Conservation (phyloP, 2,329 filamentous ascomycete species). For the Domatiomyces globalis region DNA sequence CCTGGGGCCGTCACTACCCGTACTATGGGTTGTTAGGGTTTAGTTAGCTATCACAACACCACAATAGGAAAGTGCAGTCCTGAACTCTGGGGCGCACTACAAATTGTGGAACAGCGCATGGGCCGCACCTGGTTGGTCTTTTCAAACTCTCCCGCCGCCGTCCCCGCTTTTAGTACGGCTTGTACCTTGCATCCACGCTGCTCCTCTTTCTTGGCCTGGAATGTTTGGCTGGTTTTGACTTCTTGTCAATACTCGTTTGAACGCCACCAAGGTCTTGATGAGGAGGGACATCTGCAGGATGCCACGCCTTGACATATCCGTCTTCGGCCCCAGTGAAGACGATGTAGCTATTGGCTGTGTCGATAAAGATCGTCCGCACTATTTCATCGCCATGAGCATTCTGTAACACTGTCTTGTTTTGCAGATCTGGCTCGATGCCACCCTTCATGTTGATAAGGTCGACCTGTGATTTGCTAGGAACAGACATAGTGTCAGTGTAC, state of each 20-base stretch:
- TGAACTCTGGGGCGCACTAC: background rate
- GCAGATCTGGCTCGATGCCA: slow-evolving; percentile 26
- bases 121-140: background rate
- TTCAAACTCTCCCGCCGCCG: background rate
- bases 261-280: background rate
- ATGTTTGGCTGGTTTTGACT: background rate
- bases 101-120: background rate
- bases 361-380: slow-evolving; percentile 29
- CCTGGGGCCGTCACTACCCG: background rate
- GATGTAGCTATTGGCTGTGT: slow-evolving; percentile 22
- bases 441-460: slow-evolving; percentile 25
- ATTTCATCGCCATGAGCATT: slow-evolving; percentile 36
- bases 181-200: slow-evolving; percentile 12
- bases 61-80: background rate
- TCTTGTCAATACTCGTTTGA: background rate
- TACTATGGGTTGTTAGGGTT: background rate
- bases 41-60: background rate
- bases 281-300: background rate
- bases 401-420: slow-evolving; percentile 28
- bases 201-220: slow-evolving; percentile 11
- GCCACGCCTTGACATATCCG: slow-evolving; percentile 19
- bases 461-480: slow-evolving; percentile 18
- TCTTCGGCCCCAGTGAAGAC: slow-evolving; percentile 35
- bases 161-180: slow-evolving; percentile 10
- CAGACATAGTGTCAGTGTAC: background rate